Percentiles rank a stretch among this genome's conserved stretches.
These are phyloP conservation scores for Soucietia sequanensis DNA, from an alignment of 805 yeast species.

Conservation along the genomic window DNA sequence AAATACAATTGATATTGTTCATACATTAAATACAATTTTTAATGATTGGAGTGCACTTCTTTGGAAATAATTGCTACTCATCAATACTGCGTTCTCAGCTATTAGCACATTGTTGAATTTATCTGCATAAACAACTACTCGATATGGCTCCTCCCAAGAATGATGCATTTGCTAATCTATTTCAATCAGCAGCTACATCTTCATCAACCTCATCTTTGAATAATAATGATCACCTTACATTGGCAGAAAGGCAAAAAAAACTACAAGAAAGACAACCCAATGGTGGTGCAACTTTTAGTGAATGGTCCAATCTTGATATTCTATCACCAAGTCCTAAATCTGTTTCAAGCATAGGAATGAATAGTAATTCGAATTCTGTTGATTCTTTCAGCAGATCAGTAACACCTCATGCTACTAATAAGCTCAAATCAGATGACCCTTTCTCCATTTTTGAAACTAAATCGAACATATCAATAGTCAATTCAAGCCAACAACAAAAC, in stretches of 20 bases:
- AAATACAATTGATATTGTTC: too few relatives aligned
- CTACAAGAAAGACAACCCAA: constrained; percentile 14
- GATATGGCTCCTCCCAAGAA: constrained; percentile 37
- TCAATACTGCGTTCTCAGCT: too few relatives aligned
- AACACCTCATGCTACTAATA: constrained; percentile 1
- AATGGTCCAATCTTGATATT: constrained; percentile 39
- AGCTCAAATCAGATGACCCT: constrained; percentile 15
- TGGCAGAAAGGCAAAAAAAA: constrained; percentile 36
- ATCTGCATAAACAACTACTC: too few relatives aligned
- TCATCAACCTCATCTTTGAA: constrained; percentile 8
- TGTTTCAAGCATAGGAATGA: constrained; percentile 10
- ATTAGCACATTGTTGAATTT: too few relatives aligned
- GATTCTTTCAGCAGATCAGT: constrained; percentile 1
- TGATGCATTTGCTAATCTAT: constrained; percentile 46
- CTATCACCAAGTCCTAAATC: constrained; percentile 12
- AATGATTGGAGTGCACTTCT: too few relatives aligned
- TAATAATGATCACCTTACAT: constrained; percentile 8
- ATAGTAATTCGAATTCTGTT: constrained; percentile 1
- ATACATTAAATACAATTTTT: too few relatives aligned
- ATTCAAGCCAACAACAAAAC: background rate
- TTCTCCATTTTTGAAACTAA: constrained; percentile 19
- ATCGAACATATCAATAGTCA: background rate
- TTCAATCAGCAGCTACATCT: constrained; percentile 28
- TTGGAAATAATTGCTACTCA: too few relatives aligned
- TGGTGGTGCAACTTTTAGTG: constrained; percentile 3